Evolutionary conservation across 768 basidiomycete species (phyloP), one percentile per base, ranked within the genome.

Genomic region (Boletus barrowsii): DNA sequence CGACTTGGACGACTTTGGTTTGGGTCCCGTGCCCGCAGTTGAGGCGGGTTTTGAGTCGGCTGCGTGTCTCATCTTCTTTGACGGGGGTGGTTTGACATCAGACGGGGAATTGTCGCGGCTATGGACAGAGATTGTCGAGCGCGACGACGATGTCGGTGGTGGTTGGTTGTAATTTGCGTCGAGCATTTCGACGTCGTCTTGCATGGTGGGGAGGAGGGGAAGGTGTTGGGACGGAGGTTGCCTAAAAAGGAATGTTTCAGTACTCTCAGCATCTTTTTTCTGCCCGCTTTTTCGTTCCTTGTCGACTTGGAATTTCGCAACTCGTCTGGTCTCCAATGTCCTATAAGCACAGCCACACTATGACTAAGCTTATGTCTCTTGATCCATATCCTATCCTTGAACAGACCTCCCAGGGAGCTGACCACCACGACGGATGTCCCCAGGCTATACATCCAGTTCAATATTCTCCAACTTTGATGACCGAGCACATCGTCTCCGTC

Each of bases 1-100:
- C 48, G 68, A 62, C 66, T 75, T 78, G 45, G 76, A 66, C 9
- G 79, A 78, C 66, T 80, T 84, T 54, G 84, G 80, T 64, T 84
- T 83, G 26, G 75, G 69, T 53, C 68, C 68, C 53, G 68, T 47
- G 57, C 58, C 68, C 61, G 64, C 64, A 65, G 68, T 40, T 29
- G 69, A 72, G 35, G 55, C 55, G 20, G 69, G 66, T 37, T 68
- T 70, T 43, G 64, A 64, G 51, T 42, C 61, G 42, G 60, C 47
- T 37, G 41, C 57, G 14, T 50, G 57, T 46, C 55, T 59, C 59
- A 62, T 57, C 53, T 58, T 70, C 64, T 70, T 70, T 17, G 63
- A 63, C 0, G 70, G 67, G 0, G 70, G 70, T 9, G 64, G 70
- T 44, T 62, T 62, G 43, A 13, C 56, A 61, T 65, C 63, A 22